Percentiles rank a stretch among this genome's conserved stretches.
Evolutionary conservation across 257 asterid species (phyloP).

Genomic region (Lycium ferocissimum): DNA sequence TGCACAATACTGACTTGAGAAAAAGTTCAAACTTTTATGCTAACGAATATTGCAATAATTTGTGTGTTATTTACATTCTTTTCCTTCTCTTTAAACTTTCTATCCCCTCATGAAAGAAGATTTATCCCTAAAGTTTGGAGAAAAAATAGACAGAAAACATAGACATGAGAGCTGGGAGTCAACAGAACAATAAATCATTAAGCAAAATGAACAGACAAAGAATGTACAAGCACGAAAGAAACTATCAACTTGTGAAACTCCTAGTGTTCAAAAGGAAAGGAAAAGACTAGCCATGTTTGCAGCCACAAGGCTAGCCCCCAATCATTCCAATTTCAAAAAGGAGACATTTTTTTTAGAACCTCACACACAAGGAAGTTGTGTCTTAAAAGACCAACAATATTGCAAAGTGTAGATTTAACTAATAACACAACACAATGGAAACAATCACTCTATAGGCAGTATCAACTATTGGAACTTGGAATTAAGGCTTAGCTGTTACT

Average conservation of each 20-base stretch:
- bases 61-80: constrained; percentile 10
- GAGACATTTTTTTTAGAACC: not conserved
- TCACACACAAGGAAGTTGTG: not conserved
- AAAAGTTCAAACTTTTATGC: not conserved
- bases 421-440: not conserved
- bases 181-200: not conserved
- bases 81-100: not conserved
- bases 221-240: not conserved
- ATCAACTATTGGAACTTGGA: not conserved
- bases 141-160: not conserved
- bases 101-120: constrained; percentile 3
- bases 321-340: not conserved
- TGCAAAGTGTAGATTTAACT: not conserved
- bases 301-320: not conserved
- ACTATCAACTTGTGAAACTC: not conserved
- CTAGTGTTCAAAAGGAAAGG: not conserved
- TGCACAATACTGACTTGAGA: not conserved
- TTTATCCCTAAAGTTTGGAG: not conserved
- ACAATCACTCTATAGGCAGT: not conserved
- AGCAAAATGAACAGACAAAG: not conserved
- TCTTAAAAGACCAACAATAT: not conserved
- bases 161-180: not conserved
- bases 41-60: not conserved
- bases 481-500: not conserved
- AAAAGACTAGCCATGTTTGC: not conserved